A percentile compares a stretch with the other conserved stretches of the same genome.
Evolutionary conservation across 2,329 filamentous ascomycete species (phyloP).

Genomic region (Tolypocladium sp.): DNA sequence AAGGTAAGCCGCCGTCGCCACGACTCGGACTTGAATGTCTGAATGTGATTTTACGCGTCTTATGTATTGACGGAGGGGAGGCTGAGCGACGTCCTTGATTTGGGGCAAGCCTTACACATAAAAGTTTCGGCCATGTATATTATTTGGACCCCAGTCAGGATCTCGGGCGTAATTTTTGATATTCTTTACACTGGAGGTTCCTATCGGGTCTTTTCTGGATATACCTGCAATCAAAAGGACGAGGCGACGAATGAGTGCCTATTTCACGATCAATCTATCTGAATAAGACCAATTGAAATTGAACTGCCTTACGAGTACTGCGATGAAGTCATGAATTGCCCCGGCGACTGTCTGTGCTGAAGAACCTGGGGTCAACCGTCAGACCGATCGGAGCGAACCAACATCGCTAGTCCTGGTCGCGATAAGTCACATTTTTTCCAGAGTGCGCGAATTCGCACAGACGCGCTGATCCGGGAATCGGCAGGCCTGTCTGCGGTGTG

Average conservation of each 20-base stretch:
- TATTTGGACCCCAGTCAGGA: not conserved
- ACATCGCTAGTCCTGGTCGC: not conserved
- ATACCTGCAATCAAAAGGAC: not conserved
- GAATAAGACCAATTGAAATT: not conserved
- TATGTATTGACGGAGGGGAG: not conserved
- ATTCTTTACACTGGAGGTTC: not conserved
- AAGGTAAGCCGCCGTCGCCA: not conserved
- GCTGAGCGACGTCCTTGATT: not conserved
- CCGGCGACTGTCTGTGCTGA: not conserved
- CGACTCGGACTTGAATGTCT: conserved; percentile 3
- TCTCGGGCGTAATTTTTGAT: not conserved
- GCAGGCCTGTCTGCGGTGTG: not conserved
- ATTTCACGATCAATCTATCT: not conserved
- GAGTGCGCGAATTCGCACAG: not conserved
- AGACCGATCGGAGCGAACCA: not conserved
- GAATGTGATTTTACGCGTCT: not conserved
- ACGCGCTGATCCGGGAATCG: not conserved
- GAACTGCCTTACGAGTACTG: not conserved
- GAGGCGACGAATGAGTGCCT: not conserved
- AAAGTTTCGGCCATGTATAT: not conserved
- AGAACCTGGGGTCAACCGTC: not conserved
- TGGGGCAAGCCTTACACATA: not conserved
- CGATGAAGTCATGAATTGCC: not conserved
- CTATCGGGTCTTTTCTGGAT: not conserved
- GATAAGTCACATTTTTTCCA: too few relatives aligned